phyloP scores from a whole-genome alignment of 1,284 basidiomycete species.

The Cutaneotrichosporon mucoides region DNA sequence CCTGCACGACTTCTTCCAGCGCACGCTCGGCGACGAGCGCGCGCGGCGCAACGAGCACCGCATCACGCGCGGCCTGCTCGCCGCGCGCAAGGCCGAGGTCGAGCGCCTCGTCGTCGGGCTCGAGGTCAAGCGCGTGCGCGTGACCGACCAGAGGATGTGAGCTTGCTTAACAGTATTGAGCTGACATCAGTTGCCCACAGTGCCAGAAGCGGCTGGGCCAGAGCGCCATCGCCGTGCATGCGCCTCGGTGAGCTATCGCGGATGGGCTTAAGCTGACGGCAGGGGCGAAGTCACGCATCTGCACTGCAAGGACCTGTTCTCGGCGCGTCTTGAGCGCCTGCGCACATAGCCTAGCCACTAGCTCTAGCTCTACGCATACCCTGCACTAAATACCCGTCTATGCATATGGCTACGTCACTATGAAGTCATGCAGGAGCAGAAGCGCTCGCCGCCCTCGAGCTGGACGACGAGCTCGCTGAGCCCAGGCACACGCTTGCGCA shows the following conservation, averaged over 20 bases:
- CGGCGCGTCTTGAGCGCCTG: slow-evolving; percentile 40
- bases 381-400: slow-evolving; percentile 8
- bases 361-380: not conserved
- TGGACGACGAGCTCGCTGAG: slow-evolving; percentile 84
- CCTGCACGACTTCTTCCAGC: slow-evolving; percentile 71
- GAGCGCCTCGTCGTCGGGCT: slow-evolving; percentile 67
- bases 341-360: slow-evolving; percentile 3
- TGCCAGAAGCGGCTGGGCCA: slow-evolving; percentile 93
- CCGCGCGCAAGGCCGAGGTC: slow-evolving; percentile 59
- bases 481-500: slow-evolving; percentile 68
- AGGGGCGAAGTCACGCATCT: slow-evolving; percentile 86
- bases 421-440: slow-evolving; percentile 54
- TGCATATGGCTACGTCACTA: no score
- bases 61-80: slow-evolving; percentile 12
- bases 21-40: slow-evolving; percentile 58
- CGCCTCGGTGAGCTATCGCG: slow-evolving; percentile 55
- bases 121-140: slow-evolving; percentile 77
- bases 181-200: slow-evolving; percentile 70
- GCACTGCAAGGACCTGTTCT: slow-evolving; percentile 81
- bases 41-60: slow-evolving; percentile 16
- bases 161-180: slow-evolving; percentile 26
- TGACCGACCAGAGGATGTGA: slow-evolving; percentile 86
- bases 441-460: slow-evolving; percentile 54
- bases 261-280: not conserved
- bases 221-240: slow-evolving; percentile 90